Evolutionary conservation across 768 basidiomycete genomes (phyloP), one percentile per base, ranked within the genome.

Genomic region (Panaeolus cyanescens): DNA sequence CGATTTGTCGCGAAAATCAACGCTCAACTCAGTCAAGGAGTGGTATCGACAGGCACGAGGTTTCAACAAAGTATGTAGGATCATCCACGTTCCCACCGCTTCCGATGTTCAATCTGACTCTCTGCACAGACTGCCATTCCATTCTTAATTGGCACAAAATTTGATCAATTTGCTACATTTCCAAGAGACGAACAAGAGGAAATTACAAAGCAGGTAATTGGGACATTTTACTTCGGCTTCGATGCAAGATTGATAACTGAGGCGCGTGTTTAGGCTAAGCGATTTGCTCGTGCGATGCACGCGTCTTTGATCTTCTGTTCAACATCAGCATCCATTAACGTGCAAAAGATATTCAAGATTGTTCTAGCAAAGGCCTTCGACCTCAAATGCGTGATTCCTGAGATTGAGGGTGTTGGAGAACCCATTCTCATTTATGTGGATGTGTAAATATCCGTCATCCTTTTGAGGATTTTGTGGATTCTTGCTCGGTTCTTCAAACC

Each of bases 291-390:
- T 74, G 97, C 97, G 55, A 99, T 99, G 97, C 96, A 99, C 74
- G 96, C 97, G 17, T 96, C 96, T n/a, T 79, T 99, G 62, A 97
- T 99, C 75, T 99, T 99, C 78, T 99, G 96, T 79, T 98, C 96
- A 55, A 99, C 97, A 54, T 93, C 94, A 54, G 96, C 96, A 65
- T 96, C 96, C 63, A 97, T 99, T 81, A 99, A 99, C 77, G 96
- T 99, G 58, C 97, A 99, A 82, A 99, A 99, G 83, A 96, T 96
- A 66, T 96, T 96, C 87, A 96, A 97, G 82, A 97, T 97, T 75
- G 94, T 96, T 45, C 85, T 96, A 55, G 92, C 94, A 54, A 96
- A 99, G 72, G 95, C 96, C 32, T 99, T 99, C 70, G 97, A 99
- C 78, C 85, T 99, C 66, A 99, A 99, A 85, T 98, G 96, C 72